A percentile compares a stretch with the other conserved stretches of the same genome.
Conservation (phyloP, 129 eudicot species). For the Apium graveolens region DNA sequence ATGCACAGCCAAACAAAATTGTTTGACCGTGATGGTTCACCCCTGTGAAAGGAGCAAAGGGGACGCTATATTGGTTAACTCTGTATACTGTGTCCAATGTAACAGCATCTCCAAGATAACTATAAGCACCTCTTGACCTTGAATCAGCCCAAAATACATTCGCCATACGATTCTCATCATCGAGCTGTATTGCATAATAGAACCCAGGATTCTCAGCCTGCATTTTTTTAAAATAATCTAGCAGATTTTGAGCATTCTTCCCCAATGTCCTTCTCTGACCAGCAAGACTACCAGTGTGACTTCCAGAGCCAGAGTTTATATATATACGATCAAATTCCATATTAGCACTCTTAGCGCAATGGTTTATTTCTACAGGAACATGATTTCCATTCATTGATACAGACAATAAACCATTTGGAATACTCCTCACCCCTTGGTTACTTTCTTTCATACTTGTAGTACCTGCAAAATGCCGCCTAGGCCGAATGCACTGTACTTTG, state of each 20-base stretch:
- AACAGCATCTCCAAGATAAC: conserved; percentile 80
- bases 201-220: conserved; percentile 94
- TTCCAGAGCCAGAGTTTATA: conserved; percentile 30
- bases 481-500: conserved; percentile 35
- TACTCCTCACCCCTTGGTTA: conserved; percentile 31
- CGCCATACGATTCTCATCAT: conserved; percentile 80
- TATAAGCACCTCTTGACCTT: conserved; percentile 80
- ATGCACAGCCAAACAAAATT: conserved; percentile 73
- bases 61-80: conserved; percentile 66
- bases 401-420: conserved; percentile 75
- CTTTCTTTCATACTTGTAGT: conserved; percentile 32
- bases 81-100: conserved; percentile 59
- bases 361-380: conserved; percentile 33
- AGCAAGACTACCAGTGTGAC: conserved; percentile 27
- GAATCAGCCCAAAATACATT: conserved; percentile 94
- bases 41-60: conserved; percentile 82
- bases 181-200: conserved; percentile 84
- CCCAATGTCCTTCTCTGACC: conserved; percentile 51
- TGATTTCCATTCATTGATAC: conserved; percentile 50
- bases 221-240: conserved; percentile 81
- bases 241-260: conserved; percentile 80
- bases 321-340: conserved; percentile 23
- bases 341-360: conserved; percentile 26
- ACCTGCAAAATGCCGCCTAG: conserved; percentile 42
- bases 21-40: conserved; percentile 88